Percentiles rank a stretch among this genome's conserved stretches.
These are phyloP conservation scores for Lactarius quietus DNA, from an alignment of 768 basidiomycete species.

Conservation along the genomic window DNA sequence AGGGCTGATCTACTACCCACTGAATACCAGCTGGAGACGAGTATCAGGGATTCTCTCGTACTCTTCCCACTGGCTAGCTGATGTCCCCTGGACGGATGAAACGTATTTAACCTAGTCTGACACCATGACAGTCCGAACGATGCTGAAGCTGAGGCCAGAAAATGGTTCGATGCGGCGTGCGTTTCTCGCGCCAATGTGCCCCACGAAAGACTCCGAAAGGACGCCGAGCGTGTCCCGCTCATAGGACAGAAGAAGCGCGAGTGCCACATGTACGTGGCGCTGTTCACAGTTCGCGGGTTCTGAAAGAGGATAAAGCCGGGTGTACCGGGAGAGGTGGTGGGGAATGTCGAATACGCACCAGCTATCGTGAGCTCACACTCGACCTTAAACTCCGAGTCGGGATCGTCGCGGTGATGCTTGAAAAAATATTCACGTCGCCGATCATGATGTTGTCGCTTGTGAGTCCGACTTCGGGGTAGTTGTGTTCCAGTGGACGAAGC, in stretches of 20 bases:
- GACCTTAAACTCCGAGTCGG: constrained; percentile 57
- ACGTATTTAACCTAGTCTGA: constrained; percentile 86
- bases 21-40: no score
- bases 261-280: constrained; percentile 60
- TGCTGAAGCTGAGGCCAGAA: constrained; percentile 66
- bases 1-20: no score
- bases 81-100: constrained; percentile 14
- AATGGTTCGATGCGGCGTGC: constrained; percentile 68
- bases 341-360: constrained; percentile 40
- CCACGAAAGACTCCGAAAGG: constrained; percentile 52
- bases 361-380: constrained; percentile 95
- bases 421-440: constrained; percentile 92
- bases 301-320: no score
- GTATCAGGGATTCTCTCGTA: constrained; percentile 6
- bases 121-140: constrained; percentile 64
- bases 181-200: constrained; percentile 69
- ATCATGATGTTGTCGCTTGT: constrained; percentile 49
- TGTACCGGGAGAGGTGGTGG: neutral
- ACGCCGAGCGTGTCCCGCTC: constrained; percentile 45
- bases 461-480: constrained; percentile 9
- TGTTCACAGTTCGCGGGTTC: constrained; percentile 64
- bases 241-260: constrained; percentile 66
- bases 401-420: constrained; percentile 42
- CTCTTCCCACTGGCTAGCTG: constrained; percentile 9
- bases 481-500: constrained; percentile 34